These are phyloP conservation scores for Diaporthe caulivora DNA, from an alignment of 2,329 filamentous ascomycete species.

Conservation along the genomic window DNA sequence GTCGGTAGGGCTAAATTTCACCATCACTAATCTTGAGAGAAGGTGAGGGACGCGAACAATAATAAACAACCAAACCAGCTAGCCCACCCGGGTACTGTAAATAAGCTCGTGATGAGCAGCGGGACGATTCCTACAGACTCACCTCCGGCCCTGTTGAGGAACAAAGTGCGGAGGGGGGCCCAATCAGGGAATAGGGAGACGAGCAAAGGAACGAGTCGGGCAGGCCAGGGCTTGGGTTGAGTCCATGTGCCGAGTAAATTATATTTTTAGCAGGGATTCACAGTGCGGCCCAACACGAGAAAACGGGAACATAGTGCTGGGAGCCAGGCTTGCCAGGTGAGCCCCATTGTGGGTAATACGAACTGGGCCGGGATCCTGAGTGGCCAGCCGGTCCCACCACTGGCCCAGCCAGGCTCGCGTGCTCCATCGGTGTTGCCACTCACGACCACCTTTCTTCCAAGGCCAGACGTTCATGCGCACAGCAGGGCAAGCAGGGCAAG, in stretches of 20 bases:
- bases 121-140: slow-evolving; percentile 20
- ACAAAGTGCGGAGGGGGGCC: not conserved
- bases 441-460: slow-evolving; percentile 7
- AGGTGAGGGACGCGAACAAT: slow-evolving; percentile 14
- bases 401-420: slow-evolving; percentile 1
- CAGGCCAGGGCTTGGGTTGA: slow-evolving; percentile 11
- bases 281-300: slow-evolving; percentile 38
- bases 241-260: slow-evolving; percentile 33
- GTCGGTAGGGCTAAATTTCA: too few relatives aligned
- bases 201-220: slow-evolving; percentile 18
- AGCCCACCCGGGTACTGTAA: too few relatives aligned
- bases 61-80: not conserved
- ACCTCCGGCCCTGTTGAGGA: not conserved
- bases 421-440: slow-evolving; percentile 20
- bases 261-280: slow-evolving; percentile 40
- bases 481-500: not conserved
- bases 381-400: slow-evolving; percentile 14
- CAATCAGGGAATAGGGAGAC: not conserved
- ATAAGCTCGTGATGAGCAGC: slow-evolving; percentile 23
- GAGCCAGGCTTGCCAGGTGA: slow-evolving; percentile 16
- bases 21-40: too few relatives aligned
- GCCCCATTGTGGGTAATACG: slow-evolving; percentile 27
- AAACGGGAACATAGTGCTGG: slow-evolving; percentile 37
- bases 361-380: slow-evolving; percentile 26
- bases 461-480: slow-evolving; percentile 20